These are phyloP conservation scores for Parachlorella kessleri DNA, from an alignment of 139 green algal species.

Conservation along the genomic window DNA sequence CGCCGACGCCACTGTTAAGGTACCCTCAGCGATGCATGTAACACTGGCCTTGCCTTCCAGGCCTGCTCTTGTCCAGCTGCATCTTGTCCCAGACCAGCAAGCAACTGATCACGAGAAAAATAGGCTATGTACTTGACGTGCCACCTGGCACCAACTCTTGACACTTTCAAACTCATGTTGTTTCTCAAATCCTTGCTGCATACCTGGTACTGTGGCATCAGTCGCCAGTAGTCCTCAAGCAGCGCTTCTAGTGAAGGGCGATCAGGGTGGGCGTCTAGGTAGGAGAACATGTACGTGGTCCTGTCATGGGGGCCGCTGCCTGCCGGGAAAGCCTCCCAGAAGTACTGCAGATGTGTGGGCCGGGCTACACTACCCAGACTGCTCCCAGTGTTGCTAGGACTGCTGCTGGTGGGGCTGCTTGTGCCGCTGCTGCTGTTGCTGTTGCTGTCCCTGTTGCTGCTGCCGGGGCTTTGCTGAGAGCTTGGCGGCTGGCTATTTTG, in stretches of 20 bases:
- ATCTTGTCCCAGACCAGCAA: too few relatives aligned
- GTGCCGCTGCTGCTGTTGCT: slow-evolving; percentile 31
- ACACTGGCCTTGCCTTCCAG: too few relatives aligned
- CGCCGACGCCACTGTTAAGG: too few relatives aligned
- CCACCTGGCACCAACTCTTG: too few relatives aligned
- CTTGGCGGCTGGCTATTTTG: too few relatives aligned
- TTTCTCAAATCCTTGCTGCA: background rate
- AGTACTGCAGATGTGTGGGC: slow-evolving; percentile 65
- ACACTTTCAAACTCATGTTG: too few relatives aligned
- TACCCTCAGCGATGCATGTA: too few relatives aligned
- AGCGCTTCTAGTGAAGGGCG: slow-evolving; percentile 76
- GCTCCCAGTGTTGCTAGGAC: slow-evolving; percentile 14
- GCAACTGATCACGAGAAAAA: too few relatives aligned
- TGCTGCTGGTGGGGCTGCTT: slow-evolving; percentile 5
- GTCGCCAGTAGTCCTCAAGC: slow-evolving; percentile 93
- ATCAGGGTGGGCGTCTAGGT: slow-evolving; percentile 77
- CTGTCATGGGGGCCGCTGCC: slow-evolving; percentile 71
- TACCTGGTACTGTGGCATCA: slow-evolving; percentile 89
- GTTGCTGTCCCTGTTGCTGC: background rate
- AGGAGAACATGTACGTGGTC: slow-evolving; percentile 99
- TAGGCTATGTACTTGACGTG: too few relatives aligned
- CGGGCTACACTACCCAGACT: background rate
- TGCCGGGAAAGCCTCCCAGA: slow-evolving; percentile 94
- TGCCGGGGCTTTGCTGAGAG: too few relatives aligned
- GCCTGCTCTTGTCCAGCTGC: too few relatives aligned